These are phyloP conservation scores for Penicillium fimorum DNA, from an alignment of 495 filamentous ascomycete genomes.

Conservation along the genomic window DNA sequence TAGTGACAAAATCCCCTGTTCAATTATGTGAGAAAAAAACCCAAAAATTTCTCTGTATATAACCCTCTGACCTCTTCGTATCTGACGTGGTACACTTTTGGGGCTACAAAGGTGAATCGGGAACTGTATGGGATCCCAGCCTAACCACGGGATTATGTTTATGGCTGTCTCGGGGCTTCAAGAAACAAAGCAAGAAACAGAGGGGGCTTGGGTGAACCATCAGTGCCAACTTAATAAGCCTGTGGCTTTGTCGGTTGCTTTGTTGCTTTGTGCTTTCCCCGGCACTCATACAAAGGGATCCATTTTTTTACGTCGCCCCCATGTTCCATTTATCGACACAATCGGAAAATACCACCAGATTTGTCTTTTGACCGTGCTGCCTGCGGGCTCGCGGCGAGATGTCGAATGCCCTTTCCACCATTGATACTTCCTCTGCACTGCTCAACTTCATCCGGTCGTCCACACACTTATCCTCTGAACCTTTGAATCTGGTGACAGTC, in stretches of 20 bases:
- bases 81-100: slow-evolving; percentile 7
- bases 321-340: slow-evolving; percentile 5
- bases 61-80: slow-evolving; percentile 5
- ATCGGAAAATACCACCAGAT: not conserved
- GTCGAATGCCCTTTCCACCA: slow-evolving; percentile 1
- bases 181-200: slow-evolving; percentile 3
- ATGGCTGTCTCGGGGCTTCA: slow-evolving; percentile 1
- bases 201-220: slow-evolving; percentile 2
- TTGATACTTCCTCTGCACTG: not conserved
- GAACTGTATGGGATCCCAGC: slow-evolving; percentile 1
- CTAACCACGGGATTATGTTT: slow-evolving; percentile 3
- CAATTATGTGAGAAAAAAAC: not conserved
- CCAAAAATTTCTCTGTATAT: not conserved
- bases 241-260: not conserved
- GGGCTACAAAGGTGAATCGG: not conserved
- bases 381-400: slow-evolving; percentile 2
- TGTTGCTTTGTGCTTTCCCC: slow-evolving; percentile 1
- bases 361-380: slow-evolving; percentile 1
- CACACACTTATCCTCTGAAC: not conserved
- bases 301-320: not conserved
- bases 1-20: slow-evolving; percentile 4
- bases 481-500: not conserved
- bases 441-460: not conserved
- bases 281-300: slow-evolving; percentile 5
- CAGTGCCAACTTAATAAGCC: not conserved